Base-by-base conservation (phyloP, 2,329 filamentous ascomycete genomes). In the Diplodia corticola region DNA sequence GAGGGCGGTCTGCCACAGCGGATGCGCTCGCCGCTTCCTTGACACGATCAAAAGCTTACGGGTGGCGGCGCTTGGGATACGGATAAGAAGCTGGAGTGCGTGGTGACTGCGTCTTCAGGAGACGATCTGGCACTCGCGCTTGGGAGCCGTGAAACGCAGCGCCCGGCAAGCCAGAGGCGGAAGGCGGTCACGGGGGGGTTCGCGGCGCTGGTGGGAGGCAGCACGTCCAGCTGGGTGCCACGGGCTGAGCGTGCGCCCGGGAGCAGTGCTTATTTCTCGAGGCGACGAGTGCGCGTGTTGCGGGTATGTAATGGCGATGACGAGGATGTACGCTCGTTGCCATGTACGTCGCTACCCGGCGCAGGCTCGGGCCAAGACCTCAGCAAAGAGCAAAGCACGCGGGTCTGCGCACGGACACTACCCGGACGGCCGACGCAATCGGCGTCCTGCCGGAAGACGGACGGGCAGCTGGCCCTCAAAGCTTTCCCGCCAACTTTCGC, bases 401-500 rank as follows among this genome's bases (percentile, higher is more conserved):
- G 24, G 37, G 5, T n/a, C 24, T 2, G 37, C 49, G 33, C 49
- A 63, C 59, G 20, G 60, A 35, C 53, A 7, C 28, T 54, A 37
- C 59, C 59, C 59, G 40, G 28, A 24, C 26, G 22, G 28, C 57
- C 44, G 44, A 50, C 30, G 60, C 60, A 53, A 28, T 40, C 22
- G 37, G 40, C 30, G 40, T 4, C 5, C 40, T 17, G 49, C 33
- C 63, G 44, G 37, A 13, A 24, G n/a, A 22, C 26, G 35, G n/a
- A 22, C 26, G 20, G 26, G 53, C 51, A 35, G 33, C 63, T 50
- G 50, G 50, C 63, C 37, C 40, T 49, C 63, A 65, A 65, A 65
- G 65, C 68, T 72, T 69, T 69, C 69, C 70, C 35, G 54, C 46
- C 64, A 60, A 53, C 54, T 53, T 53, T 65, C 64, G 50, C 51